Percentiles rank a stretch among this genome's conserved stretches.
Evolutionary conservation across 441 rosid species (phyloP).

Genomic region (Lagerstroemia fauriei): DNA sequence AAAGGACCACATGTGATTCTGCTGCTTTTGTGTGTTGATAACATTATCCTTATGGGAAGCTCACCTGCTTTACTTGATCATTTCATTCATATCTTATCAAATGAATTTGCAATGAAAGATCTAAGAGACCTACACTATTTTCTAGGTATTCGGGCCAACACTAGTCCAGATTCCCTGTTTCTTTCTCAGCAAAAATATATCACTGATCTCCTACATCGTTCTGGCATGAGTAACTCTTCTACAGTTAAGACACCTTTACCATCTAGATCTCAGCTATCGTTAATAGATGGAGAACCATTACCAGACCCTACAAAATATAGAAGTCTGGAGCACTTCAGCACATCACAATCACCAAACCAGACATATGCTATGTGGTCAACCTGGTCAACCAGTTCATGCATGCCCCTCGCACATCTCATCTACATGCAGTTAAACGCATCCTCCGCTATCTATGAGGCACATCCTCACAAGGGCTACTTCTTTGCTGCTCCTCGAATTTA

Average conservation of each 20-base stretch:
- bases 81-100: not conserved
- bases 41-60: not conserved
- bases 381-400: not conserved
- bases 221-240: not conserved
- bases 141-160: not conserved
- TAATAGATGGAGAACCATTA: not conserved
- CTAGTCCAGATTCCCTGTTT: not conserved
- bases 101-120: not conserved
- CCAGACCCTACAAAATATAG: not conserved
- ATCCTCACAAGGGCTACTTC: not conserved
- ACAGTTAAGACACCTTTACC: not conserved
- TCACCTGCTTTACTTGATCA: not conserved
- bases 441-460: not conserved
- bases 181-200: not conserved
- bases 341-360: not conserved
- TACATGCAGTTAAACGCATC: not conserved
- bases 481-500: too few relatives aligned
- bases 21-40: not conserved
- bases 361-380: not conserved
- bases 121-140: not conserved
- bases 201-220: not conserved
- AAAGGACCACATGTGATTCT: not conserved
- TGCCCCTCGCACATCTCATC: not conserved
- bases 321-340: not conserved
- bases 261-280: not conserved